Evolutionary conservation across 352 stramenopile genomes (phyloP), one percentile per base, ranked within the genome.

Genomic region (Globisporangium emineosum): DNA sequence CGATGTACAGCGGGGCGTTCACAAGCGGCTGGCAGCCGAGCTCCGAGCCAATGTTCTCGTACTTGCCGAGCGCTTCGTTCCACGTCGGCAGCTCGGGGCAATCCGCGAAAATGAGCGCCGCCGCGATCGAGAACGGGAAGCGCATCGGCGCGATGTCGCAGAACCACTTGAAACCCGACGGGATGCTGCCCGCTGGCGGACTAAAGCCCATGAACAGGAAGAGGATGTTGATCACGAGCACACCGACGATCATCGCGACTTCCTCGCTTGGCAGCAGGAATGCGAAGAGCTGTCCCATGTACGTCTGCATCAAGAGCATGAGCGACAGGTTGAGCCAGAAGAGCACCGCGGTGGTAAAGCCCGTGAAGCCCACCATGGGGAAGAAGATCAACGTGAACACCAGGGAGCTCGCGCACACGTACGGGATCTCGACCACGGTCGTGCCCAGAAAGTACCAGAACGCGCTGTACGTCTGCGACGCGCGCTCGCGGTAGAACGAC

Each of bases 401-500:
- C 33, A 40, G 9, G 10, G 9, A 13, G 15, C 37, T 45, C 15
- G 15, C 2, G 15, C n/a, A 45, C 13, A 45, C 37, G 37, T 45
- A 45, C 5, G 37, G 37, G 4, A 45, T 0, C 15, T 45, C 37
- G 37, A 7, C 37, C 13, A 45, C 13, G 13, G 37, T 45, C 37
- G 37, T 2, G 37, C 37, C 37, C 13, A n/a, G 2, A 49, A 76
- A 77, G 53, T 97, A 90, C 54, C 83, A 78, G 13, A 73, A 54
- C 30, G 80, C 62, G 13, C 74, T 70, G 59, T 97, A 98, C 70
- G 93, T 97, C 55, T 83, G 62, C 2, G 86, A 79, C 29, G 82
- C 76, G 32, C 91, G 85, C 63, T 97, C 90, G 7, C 88, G 72
- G 77, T 97, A 97, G 67, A 94, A 98, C 57, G 90, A 83, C 45